Evolutionary conservation across 108 stramenopile genomes (phyloP).

Genomic region (Pseudonitzschia multistriata): DNA sequence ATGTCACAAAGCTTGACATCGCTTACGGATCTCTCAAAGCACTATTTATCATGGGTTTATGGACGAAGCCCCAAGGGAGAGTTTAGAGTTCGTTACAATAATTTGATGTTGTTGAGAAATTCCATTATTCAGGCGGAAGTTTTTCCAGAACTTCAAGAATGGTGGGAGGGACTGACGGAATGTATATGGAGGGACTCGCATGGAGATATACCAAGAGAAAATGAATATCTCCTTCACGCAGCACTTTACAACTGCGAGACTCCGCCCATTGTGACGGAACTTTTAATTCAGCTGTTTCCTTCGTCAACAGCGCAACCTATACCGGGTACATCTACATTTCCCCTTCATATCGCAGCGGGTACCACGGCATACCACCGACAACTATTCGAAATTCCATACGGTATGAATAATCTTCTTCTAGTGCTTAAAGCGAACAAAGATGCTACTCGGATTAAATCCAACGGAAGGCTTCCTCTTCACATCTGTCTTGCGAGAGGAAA

Average conservation of each 20-base stretch:
- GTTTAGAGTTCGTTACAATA: conserved; percentile 14
- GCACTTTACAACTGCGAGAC: conserved; percentile 35
- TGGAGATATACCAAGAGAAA: conserved; percentile 8
- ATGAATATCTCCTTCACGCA: conserved; percentile 29
- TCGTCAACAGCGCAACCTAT: conserved; percentile 23
- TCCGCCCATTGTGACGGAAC: conserved; percentile 30
- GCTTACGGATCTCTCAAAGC: neutral
- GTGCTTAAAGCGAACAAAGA: conserved; percentile 40
- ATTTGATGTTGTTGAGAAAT: conserved; percentile 15
- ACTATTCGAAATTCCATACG: conserved; percentile 28
- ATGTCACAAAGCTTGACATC: neutral
- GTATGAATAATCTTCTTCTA: conserved; percentile 28
- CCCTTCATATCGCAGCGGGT: conserved; percentile 33
- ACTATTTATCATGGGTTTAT: conserved; percentile 10
- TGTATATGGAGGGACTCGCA: conserved; percentile 19
- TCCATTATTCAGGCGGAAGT: conserved; percentile 18
- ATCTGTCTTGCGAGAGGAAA: conserved; percentile 29
- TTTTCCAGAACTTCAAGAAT: conserved; percentile 13
- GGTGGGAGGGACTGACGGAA: conserved; percentile 20
- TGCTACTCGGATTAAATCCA: conserved; percentile 16
- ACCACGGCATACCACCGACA: conserved; percentile 29
- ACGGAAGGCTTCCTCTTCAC: conserved; percentile 34
- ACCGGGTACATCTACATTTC: conserved; percentile 26
- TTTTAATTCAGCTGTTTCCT: conserved; percentile 23
- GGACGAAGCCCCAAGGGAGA: neutral